Base-by-base conservation (phyloP, 2,329 filamentous ascomycete genomes). In the Fusarium sp. region DNA sequence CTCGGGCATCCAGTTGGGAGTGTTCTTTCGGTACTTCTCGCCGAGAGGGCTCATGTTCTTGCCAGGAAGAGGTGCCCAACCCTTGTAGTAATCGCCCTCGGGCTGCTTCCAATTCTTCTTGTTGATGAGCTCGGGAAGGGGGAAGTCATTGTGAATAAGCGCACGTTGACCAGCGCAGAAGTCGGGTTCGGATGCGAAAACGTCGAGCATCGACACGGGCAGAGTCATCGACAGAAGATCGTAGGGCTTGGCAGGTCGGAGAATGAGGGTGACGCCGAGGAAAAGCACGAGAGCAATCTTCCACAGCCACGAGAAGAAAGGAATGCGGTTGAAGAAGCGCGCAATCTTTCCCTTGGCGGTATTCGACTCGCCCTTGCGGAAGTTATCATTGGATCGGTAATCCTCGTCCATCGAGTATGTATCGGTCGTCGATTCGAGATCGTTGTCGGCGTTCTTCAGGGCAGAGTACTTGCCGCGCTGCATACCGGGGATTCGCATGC, bases 221-320 rank as follows among this genome's bases (percentile, higher is more conserved):
- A 80, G 71, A 1, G 78, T 80, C 18, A 74, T 71, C 6, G 78
- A 76, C 65, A 80, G 72, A 41, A 77, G 74, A 51, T 73, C 64
- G 65, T 78, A 80, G 4, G 78, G 78, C 41, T 75, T 71, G 15
- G 73, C 60, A n/a, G 78, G 76, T 29, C 78, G 72, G 18, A 78
- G 32, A 16, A 76, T 40, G n/a, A 72, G 49, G 1, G 67, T 65
- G n/a, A 74, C 51, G 13, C 51, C 44, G 10, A 79, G 51, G 22
- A 78, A 74, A 20, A 68, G 55, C 8, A 72, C 44, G 3, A 75
- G 5, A 15, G 60, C 61, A 4, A 68, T 41, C 54, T 72, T 72
- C 43, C 61, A 47, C 8, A 75, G 41, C 67, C 65, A 69, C 5
- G 60, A 64, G 30, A 69, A 63, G 24, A 60, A 62, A 4, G 69